Conservation (phyloP, 192 early-diverging fungal genomes). For the Backusella mclennaniae region DNA sequence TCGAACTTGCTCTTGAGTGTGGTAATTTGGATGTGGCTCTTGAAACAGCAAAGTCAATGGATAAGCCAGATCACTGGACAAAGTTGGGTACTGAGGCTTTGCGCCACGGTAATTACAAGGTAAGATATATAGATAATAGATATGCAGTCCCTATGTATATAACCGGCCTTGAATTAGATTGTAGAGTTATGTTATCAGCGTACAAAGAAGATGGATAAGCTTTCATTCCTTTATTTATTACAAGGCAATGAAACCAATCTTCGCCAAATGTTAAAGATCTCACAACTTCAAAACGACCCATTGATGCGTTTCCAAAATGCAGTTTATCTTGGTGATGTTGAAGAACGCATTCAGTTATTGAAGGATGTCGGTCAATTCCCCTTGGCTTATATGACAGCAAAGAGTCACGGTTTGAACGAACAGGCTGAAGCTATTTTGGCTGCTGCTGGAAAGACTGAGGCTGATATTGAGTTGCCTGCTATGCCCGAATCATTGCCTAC, state of each 20-base stretch:
- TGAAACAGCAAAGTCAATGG: conserved; percentile 90
- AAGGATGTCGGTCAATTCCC: conserved; percentile 86
- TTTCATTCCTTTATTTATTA: conserved; percentile 94
- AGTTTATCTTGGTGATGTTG: conserved; percentile 87
- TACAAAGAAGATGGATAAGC: conserved; percentile 85
- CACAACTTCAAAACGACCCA: conserved; percentile 77
- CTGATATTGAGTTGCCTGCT: conserved; percentile 49
- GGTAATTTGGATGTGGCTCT: conserved; percentile 95
- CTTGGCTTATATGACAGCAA: conserved; percentile 91
- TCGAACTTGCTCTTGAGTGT: conserved; percentile 95
- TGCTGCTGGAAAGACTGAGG: conserved; percentile 65
- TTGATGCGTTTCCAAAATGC: conserved; percentile 95
- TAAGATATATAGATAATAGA: conserved; percentile 22
- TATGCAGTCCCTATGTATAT: no score
- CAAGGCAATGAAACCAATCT: conserved; percentile 93
- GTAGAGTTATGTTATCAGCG: conserved; percentile 92
- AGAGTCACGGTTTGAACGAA: conserved; percentile 83
- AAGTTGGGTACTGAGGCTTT: conserved; percentile 88
- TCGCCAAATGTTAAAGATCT: conserved; percentile 93
- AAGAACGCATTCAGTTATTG: conserved; percentile 84
- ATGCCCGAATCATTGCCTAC: conserved; percentile 55
- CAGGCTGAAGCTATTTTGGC: conserved; percentile 83
- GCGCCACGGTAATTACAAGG: conserved; percentile 85
- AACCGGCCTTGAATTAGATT: conserved; percentile 45
- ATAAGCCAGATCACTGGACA: conserved; percentile 88